Evolutionary conservation across 2,329 filamentous ascomycete species (phyloP).

Genomic region (Alternaria conjuncta): DNA sequence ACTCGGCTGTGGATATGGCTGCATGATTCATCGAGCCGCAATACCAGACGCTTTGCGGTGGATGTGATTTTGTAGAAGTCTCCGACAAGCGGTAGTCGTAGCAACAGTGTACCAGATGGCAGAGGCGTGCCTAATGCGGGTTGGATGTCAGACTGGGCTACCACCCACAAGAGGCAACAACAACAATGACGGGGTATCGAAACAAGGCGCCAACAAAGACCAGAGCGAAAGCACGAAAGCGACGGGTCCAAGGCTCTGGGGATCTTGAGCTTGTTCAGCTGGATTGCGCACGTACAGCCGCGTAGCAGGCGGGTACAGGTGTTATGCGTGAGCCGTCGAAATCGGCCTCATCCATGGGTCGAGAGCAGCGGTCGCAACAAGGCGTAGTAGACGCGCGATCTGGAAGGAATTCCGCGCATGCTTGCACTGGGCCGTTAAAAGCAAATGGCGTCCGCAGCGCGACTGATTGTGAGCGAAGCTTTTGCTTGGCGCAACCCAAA

Average conservation of each 20-base stretch:
- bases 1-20: slow-evolving; percentile 23
- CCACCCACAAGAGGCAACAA: slow-evolving; percentile 2
- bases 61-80: background rate
- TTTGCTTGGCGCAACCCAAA: slow-evolving; percentile 17
- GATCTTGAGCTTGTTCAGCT: slow-evolving; percentile 17
- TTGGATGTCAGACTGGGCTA: slow-evolving; percentile 6
- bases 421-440: slow-evolving; percentile 22
- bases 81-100: background rate
- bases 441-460: slow-evolving; percentile 14
- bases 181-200: background rate
- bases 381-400: slow-evolving; percentile 25
- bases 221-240: background rate
- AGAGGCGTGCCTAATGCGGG: slow-evolving; percentile 1
- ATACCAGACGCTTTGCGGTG: background rate
- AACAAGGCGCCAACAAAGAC: background rate
- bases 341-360: slow-evolving; percentile 21
- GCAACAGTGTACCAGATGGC: background rate
- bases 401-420: slow-evolving; percentile 22
- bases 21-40: slow-evolving; percentile 24
- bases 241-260: slow-evolving; percentile 1
- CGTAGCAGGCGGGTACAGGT: slow-evolving; percentile 17
- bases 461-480: slow-evolving; percentile 12
- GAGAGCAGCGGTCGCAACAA: slow-evolving; percentile 13
- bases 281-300: slow-evolving; percentile 7
- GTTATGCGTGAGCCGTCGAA: slow-evolving; percentile 15